Conservation (phyloP, 176 grass and related monocot species). For the Zoysia japonica region DNA sequence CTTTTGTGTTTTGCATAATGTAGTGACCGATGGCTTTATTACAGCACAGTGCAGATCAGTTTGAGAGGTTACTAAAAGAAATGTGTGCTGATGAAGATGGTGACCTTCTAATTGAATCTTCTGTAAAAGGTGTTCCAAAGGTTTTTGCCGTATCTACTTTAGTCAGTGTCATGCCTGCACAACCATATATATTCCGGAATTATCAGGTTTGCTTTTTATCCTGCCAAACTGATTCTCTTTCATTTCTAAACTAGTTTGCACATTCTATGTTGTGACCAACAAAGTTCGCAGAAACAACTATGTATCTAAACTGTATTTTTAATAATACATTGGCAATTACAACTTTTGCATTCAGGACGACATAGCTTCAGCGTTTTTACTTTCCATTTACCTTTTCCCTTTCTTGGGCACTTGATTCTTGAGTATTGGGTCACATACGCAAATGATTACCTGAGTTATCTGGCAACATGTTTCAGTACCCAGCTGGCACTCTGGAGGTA, state of each 20-base stretch:
- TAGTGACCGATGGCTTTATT: slow-evolving; percentile 44
- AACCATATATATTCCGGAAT: slow-evolving; percentile 93
- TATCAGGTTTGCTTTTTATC: slow-evolving; percentile 76
- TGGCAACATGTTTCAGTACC: slow-evolving; percentile 68
- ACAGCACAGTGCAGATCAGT: slow-evolving; percentile 99
- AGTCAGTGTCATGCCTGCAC: slow-evolving; percentile 90
- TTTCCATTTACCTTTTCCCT: not conserved
- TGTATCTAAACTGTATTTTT: not conserved
- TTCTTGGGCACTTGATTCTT: slow-evolving; percentile 13
- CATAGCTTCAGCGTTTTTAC: not conserved
- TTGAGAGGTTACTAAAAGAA: slow-evolving; percentile 88
- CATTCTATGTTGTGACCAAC: slow-evolving; percentile 3
- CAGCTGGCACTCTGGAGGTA: slow-evolving; percentile 78
- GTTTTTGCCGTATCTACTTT: slow-evolving; percentile 97
- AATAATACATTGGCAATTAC: not conserved
- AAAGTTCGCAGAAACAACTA: slow-evolving; percentile 17
- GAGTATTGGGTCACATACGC: slow-evolving; percentile 15
- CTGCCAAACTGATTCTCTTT: slow-evolving; percentile 18
- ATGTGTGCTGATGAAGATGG: slow-evolving; percentile 96
- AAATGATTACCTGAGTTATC: slow-evolving; percentile 14
- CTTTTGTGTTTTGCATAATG: slow-evolving; percentile 25
- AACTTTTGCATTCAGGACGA: not conserved
- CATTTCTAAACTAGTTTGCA: slow-evolving; percentile 29
- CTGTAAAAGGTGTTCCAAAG: slow-evolving; percentile 93
- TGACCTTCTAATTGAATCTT: slow-evolving; percentile 93